Evolutionary conservation across 1,139 yeast genomes (phyloP), one percentile per base, ranked within the genome.

Genomic region (Geotrichum klebahnii): DNA sequence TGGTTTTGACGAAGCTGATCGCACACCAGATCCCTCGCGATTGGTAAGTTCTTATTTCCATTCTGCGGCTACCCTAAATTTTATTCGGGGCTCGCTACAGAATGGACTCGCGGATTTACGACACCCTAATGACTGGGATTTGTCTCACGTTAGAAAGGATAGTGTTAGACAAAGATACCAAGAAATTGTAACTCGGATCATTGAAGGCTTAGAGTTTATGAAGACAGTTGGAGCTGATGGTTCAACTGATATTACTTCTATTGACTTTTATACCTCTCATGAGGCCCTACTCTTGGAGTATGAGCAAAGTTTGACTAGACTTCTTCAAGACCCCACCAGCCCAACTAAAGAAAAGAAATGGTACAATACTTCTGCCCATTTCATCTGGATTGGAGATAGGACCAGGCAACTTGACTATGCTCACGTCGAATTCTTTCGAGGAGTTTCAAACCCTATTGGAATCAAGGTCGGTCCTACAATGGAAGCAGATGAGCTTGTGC

Each of bases 381-480:
- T 72, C 56, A 61, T 72, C 42, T 72, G 76, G 76, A 72, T 72
- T 43, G 76, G 76, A 14, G 76, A 72, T 56, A 65, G 76, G 28
- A 72, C 76, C 1, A 58, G 76, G 14, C 75, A 71, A 57, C 58
- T 70, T 3, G 70, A 70, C 44, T 73, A 76, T 14, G 76, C 76
- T 4, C 76, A 72, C 51, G 75, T 72, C 22, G 76, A 72, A 60
- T 72, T 70, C 57, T 72, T 72, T 65, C 59, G 75, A 24, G 76
- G 76, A 2, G 65, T 72, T 3, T 62, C 65, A 55, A 72, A 72
- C 53, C 76, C 76, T 5, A 69, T 72, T 50, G 76, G 76, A 5
- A 64, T 72, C 55, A 72, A 72, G 57, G 74, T 72, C 2, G 76
- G 76, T 1, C 76, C 76, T 5, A 53, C 70, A 3, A 71, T 71